Percentiles rank a stretch among this genome's conserved stretches.
phyloP scores from a whole-genome alignment of 257 asterid species.

The Solanum gracilifrons region DNA sequence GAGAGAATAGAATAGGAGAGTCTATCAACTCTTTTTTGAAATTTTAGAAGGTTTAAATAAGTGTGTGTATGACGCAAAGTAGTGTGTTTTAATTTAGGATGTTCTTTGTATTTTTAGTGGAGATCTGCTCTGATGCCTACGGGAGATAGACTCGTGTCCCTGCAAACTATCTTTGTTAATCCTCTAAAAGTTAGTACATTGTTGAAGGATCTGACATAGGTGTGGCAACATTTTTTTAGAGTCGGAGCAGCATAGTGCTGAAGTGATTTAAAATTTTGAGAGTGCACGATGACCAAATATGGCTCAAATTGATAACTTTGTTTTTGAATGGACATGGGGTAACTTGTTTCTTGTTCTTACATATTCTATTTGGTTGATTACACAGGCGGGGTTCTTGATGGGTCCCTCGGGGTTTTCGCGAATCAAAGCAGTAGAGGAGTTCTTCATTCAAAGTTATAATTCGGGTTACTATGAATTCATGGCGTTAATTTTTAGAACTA shows the following conservation, averaged over 20 bases:
- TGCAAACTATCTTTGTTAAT: not conserved
- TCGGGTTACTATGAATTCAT: conserved; percentile 74
- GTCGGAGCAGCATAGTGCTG: not conserved
- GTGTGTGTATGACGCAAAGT: too few relatives aligned
- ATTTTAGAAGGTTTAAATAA: not conserved
- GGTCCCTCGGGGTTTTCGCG: conserved; percentile 87
- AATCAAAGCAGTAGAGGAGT: conserved; percentile 22
- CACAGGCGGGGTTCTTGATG: conserved; percentile 89
- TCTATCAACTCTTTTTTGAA: not conserved
- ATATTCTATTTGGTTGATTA: not conserved
- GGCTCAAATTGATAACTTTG: not conserved
- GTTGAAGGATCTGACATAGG: not conserved
- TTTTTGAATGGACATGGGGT: not conserved
- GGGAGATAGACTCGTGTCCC: too few relatives aligned
- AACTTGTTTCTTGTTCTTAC: not conserved
- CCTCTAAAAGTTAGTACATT: not conserved
- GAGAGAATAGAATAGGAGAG: not conserved
- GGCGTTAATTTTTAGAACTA: conserved; percentile 58
- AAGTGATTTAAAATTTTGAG: not conserved
- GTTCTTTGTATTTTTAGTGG: not conserved
- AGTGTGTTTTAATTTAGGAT: too few relatives aligned
- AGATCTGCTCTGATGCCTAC: not conserved
- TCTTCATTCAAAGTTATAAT: conserved; percentile 51
- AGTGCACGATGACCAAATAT: not conserved
- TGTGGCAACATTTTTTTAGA: not conserved